phyloP scores from a whole-genome alignment of 2,329 filamentous ascomycete genomes.

The Fusarium longipes region DNA sequence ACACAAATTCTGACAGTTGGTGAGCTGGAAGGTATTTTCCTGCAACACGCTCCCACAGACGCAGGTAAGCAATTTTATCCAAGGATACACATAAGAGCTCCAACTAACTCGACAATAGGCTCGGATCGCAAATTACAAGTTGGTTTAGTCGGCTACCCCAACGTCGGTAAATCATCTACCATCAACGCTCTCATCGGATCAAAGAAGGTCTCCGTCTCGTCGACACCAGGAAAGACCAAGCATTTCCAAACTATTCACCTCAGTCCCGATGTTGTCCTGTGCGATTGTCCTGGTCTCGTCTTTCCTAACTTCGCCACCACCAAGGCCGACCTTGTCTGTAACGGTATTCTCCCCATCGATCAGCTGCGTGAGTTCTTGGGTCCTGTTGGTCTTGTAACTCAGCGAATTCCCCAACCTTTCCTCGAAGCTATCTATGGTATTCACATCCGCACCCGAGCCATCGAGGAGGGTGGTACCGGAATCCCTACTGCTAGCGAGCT shows the following conservation, averaged over 20 bases:
- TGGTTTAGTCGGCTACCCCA: constrained; percentile 95
- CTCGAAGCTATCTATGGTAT: constrained; percentile 95
- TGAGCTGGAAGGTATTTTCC: constrained; percentile 89
- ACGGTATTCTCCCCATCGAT: constrained; percentile 94
- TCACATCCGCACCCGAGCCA: constrained; percentile 80
- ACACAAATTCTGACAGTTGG: constrained; percentile 91
- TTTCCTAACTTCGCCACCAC: constrained; percentile 98
- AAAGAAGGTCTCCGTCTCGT: constrained; percentile 98
- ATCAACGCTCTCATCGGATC: constrained; percentile 99
- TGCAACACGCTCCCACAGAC: constrained; percentile 72
- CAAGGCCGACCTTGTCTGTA: constrained; percentile 95
- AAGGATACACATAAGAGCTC: neutral
- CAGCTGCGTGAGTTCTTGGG: constrained; percentile 94
- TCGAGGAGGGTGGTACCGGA: constrained; percentile 94
- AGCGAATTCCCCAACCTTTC: constrained; percentile 87
- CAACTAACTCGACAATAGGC: constrained; percentile 49
- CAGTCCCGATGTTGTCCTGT: constrained; percentile 87
- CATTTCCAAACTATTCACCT: constrained; percentile 99
- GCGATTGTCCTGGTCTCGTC: constrained; percentile 97
- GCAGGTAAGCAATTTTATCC: constrained; percentile 56
- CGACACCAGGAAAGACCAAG: constrained; percentile 98
- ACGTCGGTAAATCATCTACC: constrained; percentile 98
- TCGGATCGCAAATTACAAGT: constrained; percentile 80
- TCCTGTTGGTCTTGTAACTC: constrained; percentile 83
- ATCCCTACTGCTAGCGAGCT: constrained; percentile 86